Conservation (phyloP, 2,329 filamentous ascomycete genomes). For the Ophiostoma australiae region DNA sequence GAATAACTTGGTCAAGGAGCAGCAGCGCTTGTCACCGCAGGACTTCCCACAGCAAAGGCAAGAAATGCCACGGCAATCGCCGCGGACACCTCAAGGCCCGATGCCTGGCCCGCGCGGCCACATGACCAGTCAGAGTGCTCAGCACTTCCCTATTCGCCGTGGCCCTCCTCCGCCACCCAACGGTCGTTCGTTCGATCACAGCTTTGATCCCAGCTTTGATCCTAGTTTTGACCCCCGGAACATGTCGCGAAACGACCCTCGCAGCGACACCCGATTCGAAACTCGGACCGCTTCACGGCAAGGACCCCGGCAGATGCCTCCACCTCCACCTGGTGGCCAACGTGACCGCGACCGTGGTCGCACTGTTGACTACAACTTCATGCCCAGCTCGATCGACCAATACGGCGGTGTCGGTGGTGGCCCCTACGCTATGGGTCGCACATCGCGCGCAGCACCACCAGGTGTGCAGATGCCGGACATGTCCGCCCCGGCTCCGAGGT, state of each 20-base stretch:
- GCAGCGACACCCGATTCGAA: not conserved
- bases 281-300: not conserved
- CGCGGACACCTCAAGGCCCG: not conserved
- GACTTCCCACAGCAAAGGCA: not conserved
- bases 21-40: constrained; percentile 13
- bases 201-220: not conserved
- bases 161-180: not conserved
- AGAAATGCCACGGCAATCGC: not conserved
- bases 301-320: not conserved
- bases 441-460: not conserved
- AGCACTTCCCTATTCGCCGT: not conserved
- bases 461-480: constrained; percentile 10
- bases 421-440: constrained; percentile 7
- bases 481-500: not conserved
- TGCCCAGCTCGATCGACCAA: constrained; percentile 11
- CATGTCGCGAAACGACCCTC: not conserved
- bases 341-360: constrained; percentile 9
- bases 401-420: constrained; percentile 13
- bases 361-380: not conserved
- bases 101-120: not conserved
- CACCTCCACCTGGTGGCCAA: not conserved
- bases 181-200: not conserved
- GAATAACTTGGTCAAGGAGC: not conserved
- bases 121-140: constrained; percentile 6
- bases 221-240: not conserved